phyloP scores from a whole-genome alignment of 106 monocot genomes.

The Agapanthus africanus region DNA sequence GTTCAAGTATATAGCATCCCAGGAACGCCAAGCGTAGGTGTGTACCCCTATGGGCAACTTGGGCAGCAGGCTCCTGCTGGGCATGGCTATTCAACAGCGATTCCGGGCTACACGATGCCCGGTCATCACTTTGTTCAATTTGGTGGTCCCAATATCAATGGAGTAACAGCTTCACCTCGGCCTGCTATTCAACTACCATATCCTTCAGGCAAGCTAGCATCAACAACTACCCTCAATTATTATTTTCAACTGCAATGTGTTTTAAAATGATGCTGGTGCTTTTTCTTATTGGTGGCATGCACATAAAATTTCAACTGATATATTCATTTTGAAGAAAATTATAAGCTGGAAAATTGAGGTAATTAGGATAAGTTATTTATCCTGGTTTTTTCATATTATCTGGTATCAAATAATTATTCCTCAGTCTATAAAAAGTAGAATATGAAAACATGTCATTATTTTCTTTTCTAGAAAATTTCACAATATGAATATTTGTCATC shows the following conservation, averaged over 20 bases:
- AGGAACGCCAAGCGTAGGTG: conserved; percentile 33
- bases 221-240: too few relatives aligned
- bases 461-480: background rate
- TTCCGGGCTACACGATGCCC: conserved; percentile 47
- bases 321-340: background rate
- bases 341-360: background rate
- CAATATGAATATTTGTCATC: background rate
- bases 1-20: conserved; percentile 62
- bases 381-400: background rate
- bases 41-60: conserved; percentile 51
- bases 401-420: background rate
- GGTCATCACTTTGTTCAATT: conserved; percentile 43
- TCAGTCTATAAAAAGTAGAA: background rate
- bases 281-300: background rate
- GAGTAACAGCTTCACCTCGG: conserved; percentile 27
- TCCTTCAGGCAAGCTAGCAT: conserved; percentile 48
- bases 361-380: background rate
- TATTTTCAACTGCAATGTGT: too few relatives aligned
- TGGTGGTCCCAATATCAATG: conserved; percentile 47
- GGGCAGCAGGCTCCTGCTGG: conserved; percentile 39
- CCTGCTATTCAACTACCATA: conserved; percentile 43
- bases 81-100: conserved; percentile 28
- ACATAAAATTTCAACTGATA: background rate
- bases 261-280: too few relatives aligned
- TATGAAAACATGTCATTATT: background rate